Base-by-base conservation (phyloP, 2,329 filamentous ascomycete species). In the Beauveria australis region DNA sequence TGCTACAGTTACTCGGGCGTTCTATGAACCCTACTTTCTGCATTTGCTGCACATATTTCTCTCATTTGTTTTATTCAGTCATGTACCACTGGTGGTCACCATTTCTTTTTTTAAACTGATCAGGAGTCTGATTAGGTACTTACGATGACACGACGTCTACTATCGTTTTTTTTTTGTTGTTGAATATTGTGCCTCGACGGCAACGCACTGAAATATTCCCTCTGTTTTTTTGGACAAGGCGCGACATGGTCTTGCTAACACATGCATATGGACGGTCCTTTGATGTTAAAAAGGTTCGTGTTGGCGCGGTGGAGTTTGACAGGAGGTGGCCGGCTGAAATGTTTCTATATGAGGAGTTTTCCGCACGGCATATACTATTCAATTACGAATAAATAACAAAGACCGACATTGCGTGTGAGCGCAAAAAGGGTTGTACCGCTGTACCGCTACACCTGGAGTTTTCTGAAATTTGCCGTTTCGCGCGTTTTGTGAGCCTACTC, bases 261-360 rank as follows among this genome's bases (percentile, higher is more conserved):
- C 28, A 51, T 59, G 28, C 56, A 59, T 59, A 59, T 51, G 44
- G 51, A 22, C 51, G 14, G 54, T 48, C 37, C 30, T 51, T 24
- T 40, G 47, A 41, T 49, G 44, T 37, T 37, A 14, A 28, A 37
- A 28, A 33, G 18, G 28, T 33, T 9, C 5, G 14, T 48, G 28
- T 40, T 47, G 10, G 53, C 16, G 30, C 16, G n/a, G 3, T 41
- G 41, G 19, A 16, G 12, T 19, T 19, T 28, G 19, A 19, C 9
- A 22, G 54, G 26, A n/a, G 28, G 33, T 37, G 14, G 33, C 14
- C 33, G 33, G 33, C 33, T 16, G 12, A 41, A 3, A 16, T n/a
- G 30, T 18, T 28, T 28, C 16, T 46, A 5, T 43, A 16, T 26
- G 18, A 28, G 33, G 16, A 49, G 24, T 7, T 18, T 16, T 26